Conservation (phyloP, 2,329 filamentous ascomycete species). For the Tolypocladium inflatum region DNA sequence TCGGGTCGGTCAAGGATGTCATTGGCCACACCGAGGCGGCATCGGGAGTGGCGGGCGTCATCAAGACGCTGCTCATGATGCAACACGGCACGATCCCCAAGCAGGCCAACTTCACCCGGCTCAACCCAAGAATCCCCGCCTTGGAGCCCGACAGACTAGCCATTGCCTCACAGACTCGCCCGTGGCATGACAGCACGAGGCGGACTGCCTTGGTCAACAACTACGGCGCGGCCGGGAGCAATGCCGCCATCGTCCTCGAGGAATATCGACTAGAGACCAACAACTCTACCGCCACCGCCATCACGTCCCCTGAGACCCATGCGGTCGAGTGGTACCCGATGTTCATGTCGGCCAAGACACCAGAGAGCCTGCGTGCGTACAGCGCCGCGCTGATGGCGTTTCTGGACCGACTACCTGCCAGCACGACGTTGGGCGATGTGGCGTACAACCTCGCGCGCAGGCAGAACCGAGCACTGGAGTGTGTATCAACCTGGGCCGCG, state of each 20-base stretch:
- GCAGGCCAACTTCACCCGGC: conserved; percentile 11
- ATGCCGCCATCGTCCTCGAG: conserved; percentile 11
- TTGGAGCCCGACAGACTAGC: conserved; percentile 7
- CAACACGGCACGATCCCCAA: conserved; percentile 12
- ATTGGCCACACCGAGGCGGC: conserved; percentile 19
- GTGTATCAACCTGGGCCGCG: no score
- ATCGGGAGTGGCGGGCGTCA: conserved; percentile 16
- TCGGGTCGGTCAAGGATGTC: conserved; percentile 21
- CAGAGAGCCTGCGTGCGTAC: background rate
- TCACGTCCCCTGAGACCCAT: no score
- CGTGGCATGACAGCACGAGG: conserved; percentile 9
- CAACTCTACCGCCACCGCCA: no score
- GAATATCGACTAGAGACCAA: no score
- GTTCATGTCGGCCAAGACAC: background rate
- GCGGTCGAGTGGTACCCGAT: conserved; percentile 7
- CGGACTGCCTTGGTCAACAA: conserved; percentile 22
- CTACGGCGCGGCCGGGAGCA: conserved; percentile 26
- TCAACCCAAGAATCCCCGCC: conserved; percentile 18
- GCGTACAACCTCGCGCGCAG: no score
- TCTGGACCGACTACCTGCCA: no score
- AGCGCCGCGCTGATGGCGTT: background rate
- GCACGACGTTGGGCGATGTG: no score
- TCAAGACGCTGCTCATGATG: conserved; percentile 24
- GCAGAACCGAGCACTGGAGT: no score
- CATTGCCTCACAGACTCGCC: background rate